These are phyloP conservation scores for Pilobolus umbonatus DNA, from an alignment of 192 early-diverging fungal genomes.

Conservation along the genomic window DNA sequence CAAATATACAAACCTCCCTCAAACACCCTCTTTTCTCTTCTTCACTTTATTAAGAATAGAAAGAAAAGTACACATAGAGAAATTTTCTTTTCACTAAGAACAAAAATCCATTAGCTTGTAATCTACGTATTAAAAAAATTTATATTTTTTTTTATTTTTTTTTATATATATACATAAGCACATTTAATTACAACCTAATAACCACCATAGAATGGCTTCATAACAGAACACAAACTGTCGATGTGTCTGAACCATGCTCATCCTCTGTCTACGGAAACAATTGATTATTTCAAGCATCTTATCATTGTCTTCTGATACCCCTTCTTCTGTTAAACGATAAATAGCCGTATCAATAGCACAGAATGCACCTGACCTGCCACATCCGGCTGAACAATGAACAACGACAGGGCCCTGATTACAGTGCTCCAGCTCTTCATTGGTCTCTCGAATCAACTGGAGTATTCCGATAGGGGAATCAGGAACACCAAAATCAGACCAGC, in stretches of 20 bases:
- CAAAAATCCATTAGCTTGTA: background rate
- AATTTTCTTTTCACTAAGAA: background rate
- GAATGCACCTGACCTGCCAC: conserved; percentile 70
- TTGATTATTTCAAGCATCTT: conserved; percentile 54
- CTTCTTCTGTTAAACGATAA: conserved; percentile 9
- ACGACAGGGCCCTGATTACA: conserved; percentile 46
- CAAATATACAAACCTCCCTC: no score
- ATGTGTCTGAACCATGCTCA: conserved; percentile 80
- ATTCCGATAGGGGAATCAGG: conserved; percentile 60
- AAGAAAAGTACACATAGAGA: background rate
- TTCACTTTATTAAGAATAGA: background rate
- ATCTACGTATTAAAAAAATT: no score
- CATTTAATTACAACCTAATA: conserved; percentile 16
- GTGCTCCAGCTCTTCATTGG: conserved; percentile 24
- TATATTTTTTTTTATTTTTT: background rate
- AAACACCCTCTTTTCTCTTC: background rate
- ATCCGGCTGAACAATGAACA: conserved; percentile 72
- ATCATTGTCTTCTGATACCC: conserved; percentile 13
- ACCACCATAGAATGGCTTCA: conserved; percentile 63
- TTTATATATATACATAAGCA: background rate
- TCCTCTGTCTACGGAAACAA: conserved; percentile 68
- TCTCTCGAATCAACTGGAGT: conserved; percentile 49
- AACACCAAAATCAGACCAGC: conserved; percentile 82
- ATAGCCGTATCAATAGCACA: conserved; percentile 52
- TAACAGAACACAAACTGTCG: conserved; percentile 83